These are phyloP conservation scores for Ustilago shanxiensis DNA, from an alignment of 1,284 basidiomycete genomes.

Conservation along the genomic window DNA sequence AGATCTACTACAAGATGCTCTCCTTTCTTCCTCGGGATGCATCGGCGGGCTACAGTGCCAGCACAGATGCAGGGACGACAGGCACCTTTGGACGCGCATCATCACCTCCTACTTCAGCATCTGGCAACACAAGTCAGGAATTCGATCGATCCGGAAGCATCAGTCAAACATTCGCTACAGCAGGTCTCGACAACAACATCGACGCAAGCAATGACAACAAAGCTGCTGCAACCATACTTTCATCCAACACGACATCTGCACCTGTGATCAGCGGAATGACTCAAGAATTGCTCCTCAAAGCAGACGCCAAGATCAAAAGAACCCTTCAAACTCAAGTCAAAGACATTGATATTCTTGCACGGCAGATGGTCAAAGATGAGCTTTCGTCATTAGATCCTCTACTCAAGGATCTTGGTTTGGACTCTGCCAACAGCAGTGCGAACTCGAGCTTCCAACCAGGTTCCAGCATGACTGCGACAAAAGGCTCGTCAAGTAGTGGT, in stretches of 20 bases:
- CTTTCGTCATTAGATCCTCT: constrained; percentile 49
- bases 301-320: constrained; percentile 60
- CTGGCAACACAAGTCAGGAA: constrained; percentile 14
- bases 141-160: constrained; percentile 26
- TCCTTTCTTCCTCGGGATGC: constrained; percentile 37
- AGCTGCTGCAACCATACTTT: too few species aligned
- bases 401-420: constrained; percentile 38
- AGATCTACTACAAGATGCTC: constrained; percentile 60
- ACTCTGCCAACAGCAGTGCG: not conserved
- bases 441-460: not conserved
- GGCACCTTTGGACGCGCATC: constrained; percentile 14
- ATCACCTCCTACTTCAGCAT: constrained; percentile 23
- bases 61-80: not conserved
- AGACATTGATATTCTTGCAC: constrained; percentile 55
- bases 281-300: constrained; percentile 55
- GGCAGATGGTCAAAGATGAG: constrained; percentile 60
- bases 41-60: not conserved
- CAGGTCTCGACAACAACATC: not conserved
- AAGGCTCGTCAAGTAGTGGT: constrained; percentile 10
- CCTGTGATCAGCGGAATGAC: constrained; percentile 30
- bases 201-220: not conserved
- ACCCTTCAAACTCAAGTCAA: constrained; percentile 46
- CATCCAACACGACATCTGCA: not conserved
- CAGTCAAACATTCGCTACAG: constrained; percentile 21
- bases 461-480: not conserved